phyloP scores from a whole-genome alignment of 768 basidiomycete species.

The Tricholoma hemisulphureum region DNA sequence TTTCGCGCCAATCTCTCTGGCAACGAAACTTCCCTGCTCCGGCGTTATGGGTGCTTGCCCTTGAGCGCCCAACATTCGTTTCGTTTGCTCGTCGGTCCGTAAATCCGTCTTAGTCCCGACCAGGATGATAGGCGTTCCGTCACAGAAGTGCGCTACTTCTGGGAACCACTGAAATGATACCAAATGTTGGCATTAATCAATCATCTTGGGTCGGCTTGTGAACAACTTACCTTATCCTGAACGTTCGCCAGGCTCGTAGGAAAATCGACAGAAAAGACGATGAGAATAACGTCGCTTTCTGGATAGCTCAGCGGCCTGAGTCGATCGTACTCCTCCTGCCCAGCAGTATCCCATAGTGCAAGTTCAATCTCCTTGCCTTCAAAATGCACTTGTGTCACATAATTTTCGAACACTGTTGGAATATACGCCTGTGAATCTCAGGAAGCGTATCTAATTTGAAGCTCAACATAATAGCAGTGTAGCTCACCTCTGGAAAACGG shows the following conservation, averaged over 20 bases:
- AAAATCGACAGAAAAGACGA: conserved; percentile 93
- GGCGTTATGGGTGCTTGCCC: conserved; percentile 78
- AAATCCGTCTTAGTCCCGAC: conserved; percentile 95
- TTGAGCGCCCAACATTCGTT: conserved; percentile 86
- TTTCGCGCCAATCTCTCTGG: conserved; percentile 88
- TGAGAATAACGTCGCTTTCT: conserved; percentile 87
- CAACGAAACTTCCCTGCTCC: conserved; percentile 81
- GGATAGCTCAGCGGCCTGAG: conserved; percentile 84
- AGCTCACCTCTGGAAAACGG: conserved; percentile 85
- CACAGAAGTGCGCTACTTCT: conserved; percentile 91
- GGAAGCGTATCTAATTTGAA: conserved; percentile 15
- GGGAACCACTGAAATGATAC: conserved; percentile 72
- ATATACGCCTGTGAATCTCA: conserved; percentile 69
- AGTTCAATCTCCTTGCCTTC: conserved; percentile 90
- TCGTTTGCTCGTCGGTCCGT: conserved; percentile 80
- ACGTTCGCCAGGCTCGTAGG: conserved; percentile 90
- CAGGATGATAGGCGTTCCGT: conserved; percentile 83
- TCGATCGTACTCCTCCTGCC: conserved; percentile 95
- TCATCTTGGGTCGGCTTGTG: too few relatives aligned
- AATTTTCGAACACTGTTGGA: conserved; percentile 94
- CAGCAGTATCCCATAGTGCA: conserved; percentile 98
- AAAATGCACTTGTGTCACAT: conserved; percentile 81
- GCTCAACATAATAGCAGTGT: conserved; percentile 5
- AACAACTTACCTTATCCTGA: conserved; percentile 69
- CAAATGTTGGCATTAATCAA: neutral